Evolutionary conservation across 176 grass and related monocot genomes (phyloP), one percentile per base, ranked within the genome.

Genomic region (Musa beccarii): DNA sequence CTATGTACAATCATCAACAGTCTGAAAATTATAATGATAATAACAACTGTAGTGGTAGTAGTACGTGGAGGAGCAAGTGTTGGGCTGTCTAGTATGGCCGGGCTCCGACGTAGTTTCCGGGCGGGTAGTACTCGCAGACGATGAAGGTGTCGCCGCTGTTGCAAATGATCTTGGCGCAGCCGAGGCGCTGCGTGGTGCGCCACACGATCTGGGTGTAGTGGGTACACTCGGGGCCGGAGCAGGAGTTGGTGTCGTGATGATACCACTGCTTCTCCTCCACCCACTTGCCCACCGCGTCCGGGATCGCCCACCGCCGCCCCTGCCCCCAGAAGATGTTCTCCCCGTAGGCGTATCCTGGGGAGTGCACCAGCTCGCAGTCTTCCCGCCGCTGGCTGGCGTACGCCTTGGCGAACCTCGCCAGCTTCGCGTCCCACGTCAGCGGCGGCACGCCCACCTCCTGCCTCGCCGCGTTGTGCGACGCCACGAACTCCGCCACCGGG

Each of bases 91-190:
- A 83, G 61, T 89, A 89, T 8, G 88, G 84, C 23, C 75, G 67
- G 14, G 75, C 74, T 49, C 57, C 78, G 69, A 84, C 77, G 24
- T 81, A 89, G 84, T 89, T 89, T 3, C 88, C 88, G 11, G 81
- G 81, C 64, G 84, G 88, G 84, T 86, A 84, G 84, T 89, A 89
- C 78, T 89, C 88, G 75, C 88, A 89, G 78, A 81, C 88, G 63
- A 89, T 72, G 52, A 89, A 43, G 10, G 84, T 55, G 70, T 89
- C 81, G 70, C 84, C 84, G 34, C 66, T 79, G 75, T 24, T 54
- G 75, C 88, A 89, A 0, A 86, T 67, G 71, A 89, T 79, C 71
- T 65, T 72, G 49, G 52, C 81, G 81, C 88, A 89, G 0, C 88
- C 84, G 52, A 89, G 55, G 74, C 70, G 54, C 78, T 66, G 71